Conservation (phyloP, 495 filamentous ascomycete genomes). For the Aspergillus haitiensis region DNA sequence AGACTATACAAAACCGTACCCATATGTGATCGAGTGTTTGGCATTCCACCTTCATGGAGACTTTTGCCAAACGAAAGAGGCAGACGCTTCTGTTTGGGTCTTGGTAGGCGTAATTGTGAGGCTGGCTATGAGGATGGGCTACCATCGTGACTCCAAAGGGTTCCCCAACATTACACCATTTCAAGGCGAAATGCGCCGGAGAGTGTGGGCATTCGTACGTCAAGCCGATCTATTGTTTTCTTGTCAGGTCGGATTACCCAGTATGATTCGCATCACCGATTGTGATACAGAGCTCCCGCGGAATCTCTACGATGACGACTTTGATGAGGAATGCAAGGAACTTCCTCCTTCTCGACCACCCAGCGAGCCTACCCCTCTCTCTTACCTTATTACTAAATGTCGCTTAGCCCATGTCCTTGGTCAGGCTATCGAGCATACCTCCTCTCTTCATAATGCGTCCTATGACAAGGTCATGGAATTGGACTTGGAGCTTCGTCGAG, state of each 20-base stretch:
- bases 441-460: constrained; percentile 45
- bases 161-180: constrained; percentile 82
- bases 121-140: constrained; percentile 91
- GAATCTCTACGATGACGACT: constrained; percentile 94
- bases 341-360: constrained; percentile 73
- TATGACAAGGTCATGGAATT: constrained; percentile 88
- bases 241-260: constrained; percentile 86
- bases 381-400: constrained; percentile 83
- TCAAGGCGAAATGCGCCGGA: constrained; percentile 85
- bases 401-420: constrained; percentile 63
- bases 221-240: constrained; percentile 85
- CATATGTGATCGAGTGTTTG: constrained; percentile 85
- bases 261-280: constrained; percentile 79
- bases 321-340: constrained; percentile 72
- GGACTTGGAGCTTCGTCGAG: constrained; percentile 73
- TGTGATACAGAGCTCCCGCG: constrained; percentile 83
- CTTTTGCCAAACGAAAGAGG: constrained; percentile 73
- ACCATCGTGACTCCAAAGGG: constrained; percentile 86
- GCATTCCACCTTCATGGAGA: constrained; percentile 83
- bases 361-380: constrained; percentile 79
- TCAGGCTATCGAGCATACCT: constrained; percentile 55
- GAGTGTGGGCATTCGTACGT: constrained; percentile 84
- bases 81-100: constrained; percentile 80
- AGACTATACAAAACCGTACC: constrained; percentile 85
- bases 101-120: constrained; percentile 77